A percentile compares a stretch with the other conserved stretches of the same genome.
Conservation (phyloP, 2,329 filamentous ascomycete genomes). For the Neocatenulostroma microsporum region DNA sequence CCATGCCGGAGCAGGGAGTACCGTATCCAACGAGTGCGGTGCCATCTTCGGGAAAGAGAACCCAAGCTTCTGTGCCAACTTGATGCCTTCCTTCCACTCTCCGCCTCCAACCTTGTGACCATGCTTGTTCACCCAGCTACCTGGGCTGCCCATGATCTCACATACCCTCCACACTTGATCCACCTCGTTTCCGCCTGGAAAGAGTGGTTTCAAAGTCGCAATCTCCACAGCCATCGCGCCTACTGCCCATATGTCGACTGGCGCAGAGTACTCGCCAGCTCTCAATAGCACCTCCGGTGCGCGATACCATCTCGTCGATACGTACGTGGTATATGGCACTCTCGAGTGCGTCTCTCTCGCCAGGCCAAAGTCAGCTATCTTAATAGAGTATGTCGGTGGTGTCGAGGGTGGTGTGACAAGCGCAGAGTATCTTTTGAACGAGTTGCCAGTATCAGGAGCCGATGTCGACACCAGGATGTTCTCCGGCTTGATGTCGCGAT, state of each 20-base stretch:
- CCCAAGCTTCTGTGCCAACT: conserved; percentile 87
- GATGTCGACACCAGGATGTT: conserved; percentile 97
- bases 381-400: conserved; percentile 87
- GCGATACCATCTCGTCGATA: conserved; percentile 92
- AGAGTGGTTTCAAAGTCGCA: conserved; percentile 89
- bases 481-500: conserved; percentile 97
- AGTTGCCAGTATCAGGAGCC: conserved; percentile 68
- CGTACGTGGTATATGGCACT: conserved; percentile 93
- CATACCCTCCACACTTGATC: conserved; percentile 98
- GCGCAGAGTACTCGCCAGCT: conserved; percentile 93
- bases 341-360: conserved; percentile 97
- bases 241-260: conserved; percentile 97
- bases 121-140: conserved; percentile 94
- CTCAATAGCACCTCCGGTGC: conserved; percentile 89
- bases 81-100: conserved; percentile 92
- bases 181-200: conserved; percentile 95
- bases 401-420: conserved; percentile 92
- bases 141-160: conserved; percentile 98
- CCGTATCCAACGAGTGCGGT: conserved; percentile 90
- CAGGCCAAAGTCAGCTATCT: conserved; percentile 96
- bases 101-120: conserved; percentile 82
- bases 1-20: conserved; percentile 86
- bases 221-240: conserved; percentile 98
- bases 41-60: conserved; percentile 99
- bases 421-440: conserved; percentile 87